Conservation (phyloP, 257 asterid species). For the Ophiorrhiza pumila region DNA sequence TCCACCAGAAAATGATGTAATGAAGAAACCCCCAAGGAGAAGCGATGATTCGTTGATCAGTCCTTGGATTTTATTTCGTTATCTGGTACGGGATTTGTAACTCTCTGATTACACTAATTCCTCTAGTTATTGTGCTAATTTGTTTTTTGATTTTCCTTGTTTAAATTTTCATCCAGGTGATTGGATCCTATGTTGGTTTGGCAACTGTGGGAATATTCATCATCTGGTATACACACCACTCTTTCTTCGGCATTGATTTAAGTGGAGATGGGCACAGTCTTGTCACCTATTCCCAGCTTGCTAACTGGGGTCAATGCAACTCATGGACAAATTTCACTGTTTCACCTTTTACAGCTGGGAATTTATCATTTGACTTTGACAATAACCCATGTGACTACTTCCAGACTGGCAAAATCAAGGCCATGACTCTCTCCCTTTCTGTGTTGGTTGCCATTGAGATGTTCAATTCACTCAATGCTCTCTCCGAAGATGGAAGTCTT, state of each 20-base stretch:
- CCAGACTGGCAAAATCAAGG: slow-evolving; percentile 85
- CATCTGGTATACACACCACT: slow-evolving; percentile 80
- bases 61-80: slow-evolving; percentile 92
- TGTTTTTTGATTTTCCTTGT: slow-evolving; percentile 8
- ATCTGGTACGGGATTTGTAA: slow-evolving; percentile 47
- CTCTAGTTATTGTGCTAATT: not conserved
- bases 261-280: slow-evolving; percentile 90
- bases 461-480: slow-evolving; percentile 94
- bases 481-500: slow-evolving; percentile 97
- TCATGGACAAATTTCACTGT: slow-evolving; percentile 82
- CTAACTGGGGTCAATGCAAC: slow-evolving; percentile 90
- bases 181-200: slow-evolving; percentile 83
- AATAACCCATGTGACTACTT: slow-evolving; percentile 81
- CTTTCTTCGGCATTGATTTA: slow-evolving; percentile 93
- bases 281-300: slow-evolving; percentile 75
- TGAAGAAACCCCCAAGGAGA: slow-evolving; percentile 91
- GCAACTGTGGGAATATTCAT: slow-evolving; percentile 92
- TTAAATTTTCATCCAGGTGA: slow-evolving; percentile 48
- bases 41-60: slow-evolving; percentile 91
- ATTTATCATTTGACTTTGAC: slow-evolving; percentile 46
- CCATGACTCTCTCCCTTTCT: slow-evolving; percentile 92
- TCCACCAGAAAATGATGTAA: slow-evolving; percentile 96
- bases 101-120: too few species aligned
- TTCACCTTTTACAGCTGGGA: slow-evolving; percentile 85
- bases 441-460: slow-evolving; percentile 94